Conservation (phyloP, 2,329 filamentous ascomycete genomes). For the Graphium sp. region DNA sequence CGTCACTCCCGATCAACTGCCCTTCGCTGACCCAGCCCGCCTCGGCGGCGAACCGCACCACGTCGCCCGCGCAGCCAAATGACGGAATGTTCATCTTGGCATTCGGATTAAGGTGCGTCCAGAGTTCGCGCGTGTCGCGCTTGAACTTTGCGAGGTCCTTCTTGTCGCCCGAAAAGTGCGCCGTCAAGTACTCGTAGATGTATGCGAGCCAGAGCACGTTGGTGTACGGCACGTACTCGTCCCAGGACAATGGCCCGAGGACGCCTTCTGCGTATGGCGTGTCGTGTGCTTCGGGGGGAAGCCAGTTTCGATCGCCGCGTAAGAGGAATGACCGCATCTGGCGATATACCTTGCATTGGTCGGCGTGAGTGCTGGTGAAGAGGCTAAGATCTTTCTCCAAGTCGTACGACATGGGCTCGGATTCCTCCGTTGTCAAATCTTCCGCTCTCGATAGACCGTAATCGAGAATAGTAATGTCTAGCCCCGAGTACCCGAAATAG, state of each 20-base stretch:
- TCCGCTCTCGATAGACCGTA: constrained; percentile 47
- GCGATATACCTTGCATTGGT: constrained; percentile 44
- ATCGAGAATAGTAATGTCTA: constrained; percentile 48
- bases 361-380: constrained; percentile 41
- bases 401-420: constrained; percentile 32
- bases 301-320: constrained; percentile 29
- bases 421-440: constrained; percentile 17
- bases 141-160: constrained; percentile 27
- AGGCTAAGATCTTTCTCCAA: constrained; percentile 42
- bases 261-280: constrained; percentile 26
- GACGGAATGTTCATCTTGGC: constrained; percentile 27
- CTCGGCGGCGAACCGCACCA: constrained; percentile 39
- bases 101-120: constrained; percentile 33
- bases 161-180: constrained; percentile 27
- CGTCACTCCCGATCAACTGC: constrained; percentile 25
- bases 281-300: constrained; percentile 27
- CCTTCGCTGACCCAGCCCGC: constrained; percentile 37
- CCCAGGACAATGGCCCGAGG: constrained; percentile 35
- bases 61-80: constrained; percentile 37
- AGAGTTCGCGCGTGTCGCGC: constrained; percentile 31
- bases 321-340: constrained; percentile 43
- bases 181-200: constrained; percentile 34
- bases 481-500: constrained; percentile 39
- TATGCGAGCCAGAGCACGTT: constrained; percentile 52
- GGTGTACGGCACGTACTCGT: constrained; percentile 38